Percentiles rank a stretch among this genome's conserved stretches.
phyloP scores from a whole-genome alignment of 345 rosid species.

The Hibiscus trionum region DNA sequence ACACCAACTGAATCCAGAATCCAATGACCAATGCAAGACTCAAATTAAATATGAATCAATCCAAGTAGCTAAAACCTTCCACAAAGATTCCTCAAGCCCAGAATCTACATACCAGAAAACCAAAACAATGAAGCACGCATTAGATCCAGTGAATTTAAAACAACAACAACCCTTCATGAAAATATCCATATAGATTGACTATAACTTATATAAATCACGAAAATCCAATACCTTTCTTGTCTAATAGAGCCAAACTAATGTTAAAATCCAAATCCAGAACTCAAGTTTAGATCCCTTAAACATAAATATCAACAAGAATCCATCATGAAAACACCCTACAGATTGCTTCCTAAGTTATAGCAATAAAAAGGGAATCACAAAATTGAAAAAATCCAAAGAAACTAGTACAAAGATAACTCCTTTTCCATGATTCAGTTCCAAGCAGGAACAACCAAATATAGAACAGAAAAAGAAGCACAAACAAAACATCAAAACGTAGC shows the following conservation, averaged over 20 bases:
- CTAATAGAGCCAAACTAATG: neutral
- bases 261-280: slow-evolving; percentile 12
- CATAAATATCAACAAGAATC: slow-evolving; percentile 5
- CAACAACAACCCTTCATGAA: neutral
- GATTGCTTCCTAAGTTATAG: neutral
- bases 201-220: neutral
- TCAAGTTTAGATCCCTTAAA: slow-evolving; percentile 17
- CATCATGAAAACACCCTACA: neutral
- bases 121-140: neutral
- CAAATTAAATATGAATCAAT: neutral
- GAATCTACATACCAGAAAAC: slow-evolving; percentile 3
- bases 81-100: neutral
- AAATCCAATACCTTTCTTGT: neutral
- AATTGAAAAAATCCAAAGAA: neutral
- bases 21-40: slow-evolving; percentile 18
- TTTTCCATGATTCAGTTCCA: neutral
- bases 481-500: slow-evolving; percentile 13
- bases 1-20: slow-evolving; percentile 16
- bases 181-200: neutral
- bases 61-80: neutral
- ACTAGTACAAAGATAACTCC: slow-evolving; percentile 1
- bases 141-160: neutral
- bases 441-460: neutral
- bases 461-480: slow-evolving; percentile 5
- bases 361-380: neutral